Base-by-base conservation (phyloP, 2,329 filamentous ascomycete genomes). In the Alternaria infectoria region DNA sequence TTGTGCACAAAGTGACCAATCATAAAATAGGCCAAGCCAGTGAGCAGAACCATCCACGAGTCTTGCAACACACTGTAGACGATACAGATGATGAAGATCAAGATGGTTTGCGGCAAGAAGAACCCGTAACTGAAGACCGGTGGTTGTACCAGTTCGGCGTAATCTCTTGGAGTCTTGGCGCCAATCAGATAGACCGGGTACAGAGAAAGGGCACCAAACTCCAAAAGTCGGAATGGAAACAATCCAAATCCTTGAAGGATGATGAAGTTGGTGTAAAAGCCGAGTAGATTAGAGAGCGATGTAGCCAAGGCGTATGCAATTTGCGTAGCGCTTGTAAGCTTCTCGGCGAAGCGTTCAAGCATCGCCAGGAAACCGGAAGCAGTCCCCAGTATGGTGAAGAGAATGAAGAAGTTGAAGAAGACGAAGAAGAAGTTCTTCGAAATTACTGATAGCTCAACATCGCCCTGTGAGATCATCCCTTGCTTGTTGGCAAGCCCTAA, bases 371-470 rank as follows among this genome's bases (percentile, higher is more conserved):
- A 92, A 57, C 90, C 88, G 43, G 91, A 89, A 2, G 89, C 93
- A 5, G 93, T 93, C 57, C 91, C 92, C 49, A 97, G 92, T 25
- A 96, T 87, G 1, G 95, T 96, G 78, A 98, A 97, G 47, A 98
- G 88, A 54, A 98, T 87, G 81, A 99, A 99, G 61, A 98, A 93
- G 81, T 99, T 99, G 87, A 99, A 98, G 81, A 99, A 99, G 10
- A 92, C 94, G 78, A 99, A 99, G 85, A 98, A 97, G 82, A 98
- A 99, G 80, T 98, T 99, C 83, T 99, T 99, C 57, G 93, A 97
- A 69, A 99, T 95, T 47, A 96, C 86, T 0, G 96, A 98, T 7
- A 99, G 86, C 79, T 98, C 96, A 21, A 99, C 90, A 66, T 99
- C 96, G 47, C 93, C 93, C 71, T 93, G 92, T 0, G 96, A 98